These are phyloP conservation scores for Fusarium caatingaense DNA, from an alignment of 2,329 filamentous ascomycete species.

Conservation along the genomic window DNA sequence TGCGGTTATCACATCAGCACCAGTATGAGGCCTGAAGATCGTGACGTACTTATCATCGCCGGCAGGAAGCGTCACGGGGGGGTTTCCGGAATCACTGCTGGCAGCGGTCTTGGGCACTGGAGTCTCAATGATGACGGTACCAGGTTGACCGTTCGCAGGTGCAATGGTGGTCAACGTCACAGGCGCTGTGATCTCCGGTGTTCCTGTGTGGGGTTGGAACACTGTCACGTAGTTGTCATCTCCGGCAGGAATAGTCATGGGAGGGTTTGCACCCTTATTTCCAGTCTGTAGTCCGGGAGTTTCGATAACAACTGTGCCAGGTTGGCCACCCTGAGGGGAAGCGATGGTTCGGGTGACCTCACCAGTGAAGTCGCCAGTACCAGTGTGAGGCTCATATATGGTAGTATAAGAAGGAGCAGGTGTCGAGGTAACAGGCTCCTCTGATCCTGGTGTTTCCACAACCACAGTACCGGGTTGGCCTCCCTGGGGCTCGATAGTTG, in stretches of 20 bases:
- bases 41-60: conserved; percentile 30
- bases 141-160: neutral
- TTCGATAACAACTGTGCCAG: conserved; percentile 30
- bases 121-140: conserved; percentile 17
- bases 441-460: conserved; percentile 18
- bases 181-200: neutral
- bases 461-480: conserved; percentile 21
- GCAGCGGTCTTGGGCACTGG: neutral
- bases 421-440: conserved; percentile 1
- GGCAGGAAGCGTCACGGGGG: neutral
- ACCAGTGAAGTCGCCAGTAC: conserved; percentile 14
- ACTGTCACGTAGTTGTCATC: neutral
- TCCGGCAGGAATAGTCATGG: conserved; percentile 20
- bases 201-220: too few relatives aligned
- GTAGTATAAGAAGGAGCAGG: conserved; percentile 22
- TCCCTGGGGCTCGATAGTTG: conserved; percentile 1
- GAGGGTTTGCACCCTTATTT: conserved; percentile 18
- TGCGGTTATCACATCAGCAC: conserved; percentile 16
- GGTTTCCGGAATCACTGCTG: neutral
- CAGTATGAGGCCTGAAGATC: conserved; percentile 31
- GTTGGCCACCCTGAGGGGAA: conserved; percentile 8
- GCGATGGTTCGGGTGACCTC: conserved; percentile 13
- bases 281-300: conserved; percentile 12
- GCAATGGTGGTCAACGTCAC: neutral
- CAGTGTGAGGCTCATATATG: conserved; percentile 25